Evolutionary conservation across 2,329 filamentous ascomycete species (phyloP).

Genomic region (Botryotinia convoluta): DNA sequence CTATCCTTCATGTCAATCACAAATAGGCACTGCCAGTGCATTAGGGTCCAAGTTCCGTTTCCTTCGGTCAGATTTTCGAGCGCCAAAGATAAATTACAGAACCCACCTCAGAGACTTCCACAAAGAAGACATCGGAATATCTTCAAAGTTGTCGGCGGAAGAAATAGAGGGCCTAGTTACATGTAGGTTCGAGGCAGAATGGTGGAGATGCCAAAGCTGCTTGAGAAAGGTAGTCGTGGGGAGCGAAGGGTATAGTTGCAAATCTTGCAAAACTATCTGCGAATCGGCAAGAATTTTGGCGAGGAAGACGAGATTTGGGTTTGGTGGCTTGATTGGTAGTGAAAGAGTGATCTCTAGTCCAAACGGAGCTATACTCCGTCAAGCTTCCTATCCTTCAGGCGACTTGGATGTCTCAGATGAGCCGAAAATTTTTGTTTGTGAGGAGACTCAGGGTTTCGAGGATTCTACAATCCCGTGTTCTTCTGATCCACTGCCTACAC

Average conservation of each 20-base stretch:
- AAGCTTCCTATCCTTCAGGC: background rate
- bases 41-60: background rate
- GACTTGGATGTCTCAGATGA: background rate
- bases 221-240: background rate
- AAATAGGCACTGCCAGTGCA: background rate
- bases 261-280: background rate
- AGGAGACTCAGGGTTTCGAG: background rate
- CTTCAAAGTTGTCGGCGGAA: background rate
- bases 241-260: background rate
- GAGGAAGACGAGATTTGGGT: background rate
- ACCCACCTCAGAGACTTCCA: background rate
- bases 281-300: background rate
- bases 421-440: background rate
- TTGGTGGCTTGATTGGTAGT: background rate
- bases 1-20: slow-evolving; percentile 7
- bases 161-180: background rate
- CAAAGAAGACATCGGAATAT: background rate
- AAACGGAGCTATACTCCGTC: background rate
- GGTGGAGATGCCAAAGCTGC: slow-evolving; percentile 2
- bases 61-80: background rate
- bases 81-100: background rate
- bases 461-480: too few relatives aligned
- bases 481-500: background rate
- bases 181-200: background rate
- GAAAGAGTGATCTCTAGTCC: background rate